These are phyloP conservation scores for Hemileccinum rubropunctum DNA, from an alignment of 768 basidiomycete species.

Conservation along the genomic window DNA sequence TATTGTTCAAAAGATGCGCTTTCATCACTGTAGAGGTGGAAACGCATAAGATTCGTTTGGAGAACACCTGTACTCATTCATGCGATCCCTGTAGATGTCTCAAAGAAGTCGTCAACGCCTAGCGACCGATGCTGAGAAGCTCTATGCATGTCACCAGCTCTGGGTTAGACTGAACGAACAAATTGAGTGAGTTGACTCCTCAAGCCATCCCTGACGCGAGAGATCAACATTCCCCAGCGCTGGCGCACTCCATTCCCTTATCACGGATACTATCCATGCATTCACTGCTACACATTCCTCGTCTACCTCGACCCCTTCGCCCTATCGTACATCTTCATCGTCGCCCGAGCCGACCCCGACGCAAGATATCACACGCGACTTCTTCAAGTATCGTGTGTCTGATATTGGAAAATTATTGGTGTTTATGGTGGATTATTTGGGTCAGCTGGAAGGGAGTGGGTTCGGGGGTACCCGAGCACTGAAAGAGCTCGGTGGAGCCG, in stretches of 20 bases:
- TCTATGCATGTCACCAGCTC: slow-evolving; percentile 75
- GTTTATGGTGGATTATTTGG: slow-evolving; percentile 44
- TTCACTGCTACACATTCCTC: slow-evolving; percentile 52
- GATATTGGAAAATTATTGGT: slow-evolving; percentile 69
- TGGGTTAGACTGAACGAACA: slow-evolving; percentile 77
- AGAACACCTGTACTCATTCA: slow-evolving; percentile 2
- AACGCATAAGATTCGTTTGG: background rate
- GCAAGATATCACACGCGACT: slow-evolving; percentile 79
- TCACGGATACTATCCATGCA: slow-evolving; percentile 66
- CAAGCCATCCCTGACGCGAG: background rate
- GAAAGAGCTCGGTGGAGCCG: slow-evolving; percentile 43
- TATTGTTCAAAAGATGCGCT: background rate
- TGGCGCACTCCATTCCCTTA: slow-evolving; percentile 55
- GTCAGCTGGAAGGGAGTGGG: slow-evolving; percentile 23
- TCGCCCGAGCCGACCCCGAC: slow-evolving; percentile 47
- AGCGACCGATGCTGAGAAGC: slow-evolving; percentile 81
- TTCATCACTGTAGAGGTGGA: background rate
- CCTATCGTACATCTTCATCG: slow-evolving; percentile 21
- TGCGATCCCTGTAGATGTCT: slow-evolving; percentile 56
- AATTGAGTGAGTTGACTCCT: slow-evolving; percentile 47
- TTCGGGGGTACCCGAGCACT: slow-evolving; percentile 22
- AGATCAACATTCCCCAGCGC: slow-evolving; percentile 36
- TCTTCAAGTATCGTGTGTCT: slow-evolving; percentile 70
- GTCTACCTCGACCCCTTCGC: slow-evolving; percentile 13
- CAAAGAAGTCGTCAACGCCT: slow-evolving; percentile 73